Percentiles rank a stretch among this genome's conserved stretches.
Conservation (phyloP, 768 basidiomycete genomes). For the Daedaleopsis sinensis region DNA sequence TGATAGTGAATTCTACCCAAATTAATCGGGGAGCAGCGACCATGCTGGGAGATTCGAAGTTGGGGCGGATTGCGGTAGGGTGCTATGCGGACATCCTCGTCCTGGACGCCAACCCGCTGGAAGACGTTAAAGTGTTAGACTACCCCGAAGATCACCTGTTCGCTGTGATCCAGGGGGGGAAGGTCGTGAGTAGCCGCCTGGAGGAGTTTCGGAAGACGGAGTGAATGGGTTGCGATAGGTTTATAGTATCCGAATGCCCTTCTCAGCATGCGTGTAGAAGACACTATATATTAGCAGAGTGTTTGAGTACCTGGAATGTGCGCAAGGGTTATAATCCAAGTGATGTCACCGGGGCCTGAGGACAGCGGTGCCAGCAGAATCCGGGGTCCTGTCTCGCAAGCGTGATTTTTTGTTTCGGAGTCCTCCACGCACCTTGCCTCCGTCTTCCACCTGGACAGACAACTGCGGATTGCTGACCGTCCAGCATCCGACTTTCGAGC, state of each 20-base stretch:
- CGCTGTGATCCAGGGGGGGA: constrained; percentile 41
- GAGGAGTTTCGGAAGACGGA: constrained; percentile 26
- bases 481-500: constrained; percentile 33
- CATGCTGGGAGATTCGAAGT: constrained; percentile 36
- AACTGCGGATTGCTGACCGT: constrained; percentile 34
- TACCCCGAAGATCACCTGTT: constrained; percentile 41
- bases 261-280: no score
- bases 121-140: constrained; percentile 45
- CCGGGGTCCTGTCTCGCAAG: constrained; percentile 20
- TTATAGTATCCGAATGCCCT: no score
- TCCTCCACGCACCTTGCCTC: constrained; percentile 24
- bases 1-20: neutral
- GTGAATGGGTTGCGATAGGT: neutral
- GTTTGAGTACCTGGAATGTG: no score
- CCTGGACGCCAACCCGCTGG: constrained; percentile 43
- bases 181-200: constrained; percentile 31
- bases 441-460: constrained; percentile 36
- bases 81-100: constrained; percentile 46
- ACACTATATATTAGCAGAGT: no score
- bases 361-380: constrained; percentile 9
- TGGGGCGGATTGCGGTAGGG: constrained; percentile 40
- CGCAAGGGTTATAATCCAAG: no score
- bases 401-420: constrained; percentile 29
- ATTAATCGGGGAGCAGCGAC: constrained; percentile 31
- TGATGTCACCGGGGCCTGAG: constrained; percentile 12